Conservation (phyloP, 768 basidiomycete species). For the Guyanaporus albipodus region DNA sequence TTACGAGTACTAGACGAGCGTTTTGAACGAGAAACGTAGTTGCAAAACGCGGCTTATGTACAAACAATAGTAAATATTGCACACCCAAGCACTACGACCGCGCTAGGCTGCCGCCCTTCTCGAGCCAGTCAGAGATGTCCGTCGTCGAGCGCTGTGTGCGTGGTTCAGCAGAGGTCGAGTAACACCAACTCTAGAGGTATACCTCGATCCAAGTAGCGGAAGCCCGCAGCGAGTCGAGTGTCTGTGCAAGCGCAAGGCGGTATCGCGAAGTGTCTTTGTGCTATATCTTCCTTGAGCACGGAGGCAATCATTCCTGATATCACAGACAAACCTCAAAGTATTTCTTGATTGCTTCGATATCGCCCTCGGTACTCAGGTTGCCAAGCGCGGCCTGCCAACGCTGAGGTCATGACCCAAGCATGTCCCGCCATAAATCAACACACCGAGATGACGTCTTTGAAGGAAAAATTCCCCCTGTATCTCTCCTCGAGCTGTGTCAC, state of each 20-base stretch:
- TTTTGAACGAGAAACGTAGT: neutral
- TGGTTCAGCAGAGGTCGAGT: neutral
- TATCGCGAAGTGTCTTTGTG: conserved; percentile 69
- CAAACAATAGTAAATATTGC: conserved; percentile 7
- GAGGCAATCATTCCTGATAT: neutral
- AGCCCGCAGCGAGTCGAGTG: conserved; percentile 62
- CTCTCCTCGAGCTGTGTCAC: conserved; percentile 53
- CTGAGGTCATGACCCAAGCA: conserved; percentile 2
- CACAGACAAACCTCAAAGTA: conserved; percentile 68
- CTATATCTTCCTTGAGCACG: conserved; percentile 29
- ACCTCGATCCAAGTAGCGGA: conserved; percentile 63
- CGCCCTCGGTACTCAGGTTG: conserved; percentile 61
- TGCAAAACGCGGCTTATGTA: neutral
- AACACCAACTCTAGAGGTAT: conserved; percentile 8
- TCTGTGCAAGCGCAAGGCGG: conserved; percentile 58
- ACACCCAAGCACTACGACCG: too few relatives aligned
- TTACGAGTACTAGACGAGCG: neutral
- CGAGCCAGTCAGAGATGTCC: conserved; percentile 56
- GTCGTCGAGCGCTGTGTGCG: conserved; percentile 48
- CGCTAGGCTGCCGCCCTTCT: neutral
- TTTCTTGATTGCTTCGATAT: conserved; percentile 53
- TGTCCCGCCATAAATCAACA: conserved; percentile 10
- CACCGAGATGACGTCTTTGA: conserved; percentile 53
- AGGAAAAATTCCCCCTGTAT: conserved; percentile 65
- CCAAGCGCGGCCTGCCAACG: conserved; percentile 34